Percentiles rank a stretch among this genome's conserved stretches.
These are phyloP conservation scores for Penicillium sp. DNA, from an alignment of 2,329 filamentous ascomycete species.

Conservation along the genomic window DNA sequence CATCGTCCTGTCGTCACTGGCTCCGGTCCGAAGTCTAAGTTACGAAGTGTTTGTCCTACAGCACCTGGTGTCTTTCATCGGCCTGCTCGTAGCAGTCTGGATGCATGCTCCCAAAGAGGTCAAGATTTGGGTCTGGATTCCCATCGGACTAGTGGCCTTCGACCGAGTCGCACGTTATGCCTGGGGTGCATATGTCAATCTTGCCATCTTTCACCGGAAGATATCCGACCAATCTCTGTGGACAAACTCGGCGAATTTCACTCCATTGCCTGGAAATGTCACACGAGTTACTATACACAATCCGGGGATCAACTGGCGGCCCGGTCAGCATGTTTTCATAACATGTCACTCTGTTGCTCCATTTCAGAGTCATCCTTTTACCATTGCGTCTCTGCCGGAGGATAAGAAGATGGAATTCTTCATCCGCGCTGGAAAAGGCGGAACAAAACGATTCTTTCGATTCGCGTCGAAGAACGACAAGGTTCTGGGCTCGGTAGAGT, in stretches of 20 bases:
- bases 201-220: background rate
- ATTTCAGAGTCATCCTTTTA: conserved; percentile 18
- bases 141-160: conserved; percentile 10
- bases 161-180: conserved; percentile 5
- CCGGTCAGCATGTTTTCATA: conserved; percentile 22
- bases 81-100: conserved; percentile 38
- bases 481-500: background rate
- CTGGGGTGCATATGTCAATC: background rate
- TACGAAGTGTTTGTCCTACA: conserved; percentile 36
- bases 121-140: conserved; percentile 12
- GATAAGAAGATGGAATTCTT: conserved; percentile 1
- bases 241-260: conserved; percentile 19
- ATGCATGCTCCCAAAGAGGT: conserved; percentile 22
- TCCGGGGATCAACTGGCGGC: conserved; percentile 39
- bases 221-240: background rate
- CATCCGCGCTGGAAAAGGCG: background rate
- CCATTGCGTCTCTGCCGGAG: conserved; percentile 13
- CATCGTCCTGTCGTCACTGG: conserved; percentile 6
- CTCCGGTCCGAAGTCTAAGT: conserved; percentile 12
- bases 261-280: conserved; percentile 38
- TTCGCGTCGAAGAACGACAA: background rate
- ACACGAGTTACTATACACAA: conserved; percentile 42
- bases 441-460: background rate
- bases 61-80: conserved; percentile 44
- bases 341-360: conserved; percentile 9